Evolutionary conservation across 2,329 filamentous ascomycete species (phyloP).

Genomic region (Venturia oleaginea): DNA sequence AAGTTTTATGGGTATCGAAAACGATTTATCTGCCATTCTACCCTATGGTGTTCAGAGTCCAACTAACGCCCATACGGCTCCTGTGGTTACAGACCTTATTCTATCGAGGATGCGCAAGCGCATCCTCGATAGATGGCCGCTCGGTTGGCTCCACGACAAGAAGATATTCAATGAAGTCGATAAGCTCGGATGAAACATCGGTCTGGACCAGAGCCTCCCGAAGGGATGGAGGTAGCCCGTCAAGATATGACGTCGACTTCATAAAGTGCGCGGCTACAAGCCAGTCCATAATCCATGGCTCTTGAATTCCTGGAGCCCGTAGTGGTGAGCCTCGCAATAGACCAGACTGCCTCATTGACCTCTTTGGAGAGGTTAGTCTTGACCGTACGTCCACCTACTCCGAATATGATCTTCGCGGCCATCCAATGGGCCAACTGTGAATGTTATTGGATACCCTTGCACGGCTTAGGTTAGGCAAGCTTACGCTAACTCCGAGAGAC

Average conservation of each 20-base stretch:
- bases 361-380: constrained; percentile 2
- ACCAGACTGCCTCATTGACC: not conserved
- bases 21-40: too few species aligned
- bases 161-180: constrained; percentile 6
- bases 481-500: constrained; percentile 10
- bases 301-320: not conserved
- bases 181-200: constrained; percentile 4
- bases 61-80: too few species aligned
- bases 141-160: not conserved
- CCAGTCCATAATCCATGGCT: not conserved
- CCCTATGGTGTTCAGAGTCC: too few species aligned
- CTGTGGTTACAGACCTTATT: too few species aligned
- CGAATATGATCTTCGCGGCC: not conserved
- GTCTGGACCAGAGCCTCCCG: constrained; percentile 4
- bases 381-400: not conserved
- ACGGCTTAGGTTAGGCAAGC: not conserved
- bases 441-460: not conserved
- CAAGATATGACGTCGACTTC: not conserved
- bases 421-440: constrained; percentile 7
- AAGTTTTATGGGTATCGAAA: too few species aligned
- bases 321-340: constrained; percentile 8
- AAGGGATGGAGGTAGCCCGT: not conserved
- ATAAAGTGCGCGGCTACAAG: constrained; percentile 1
- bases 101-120: not conserved
- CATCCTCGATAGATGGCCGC: constrained; percentile 5